Evolutionary conservation across 495 filamentous ascomycete genomes (phyloP).

Genomic region (Parmelia sp.): DNA sequence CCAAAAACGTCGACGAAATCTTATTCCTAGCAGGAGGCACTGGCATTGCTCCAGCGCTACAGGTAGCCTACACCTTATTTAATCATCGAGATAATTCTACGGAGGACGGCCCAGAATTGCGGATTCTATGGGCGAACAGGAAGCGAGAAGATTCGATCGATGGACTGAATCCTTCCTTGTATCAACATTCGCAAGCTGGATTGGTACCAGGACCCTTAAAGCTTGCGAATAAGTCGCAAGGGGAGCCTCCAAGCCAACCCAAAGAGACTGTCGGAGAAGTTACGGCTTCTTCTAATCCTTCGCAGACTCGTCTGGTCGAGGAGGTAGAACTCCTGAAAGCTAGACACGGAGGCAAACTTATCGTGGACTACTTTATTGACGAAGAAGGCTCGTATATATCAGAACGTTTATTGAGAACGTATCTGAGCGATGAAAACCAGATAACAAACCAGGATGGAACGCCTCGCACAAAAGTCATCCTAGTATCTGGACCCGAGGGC

Average conservation of each 20-base stretch:
- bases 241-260: not conserved
- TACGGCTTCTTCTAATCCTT: not conserved
- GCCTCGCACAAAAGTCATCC: slow-evolving; percentile 51
- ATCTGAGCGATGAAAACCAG: slow-evolving; percentile 25
- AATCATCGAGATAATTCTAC: slow-evolving; percentile 18
- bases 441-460: slow-evolving; percentile 27
- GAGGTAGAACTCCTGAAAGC: slow-evolving; percentile 55
- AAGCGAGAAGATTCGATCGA: slow-evolving; percentile 43
- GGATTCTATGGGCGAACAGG: slow-evolving; percentile 65
- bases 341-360: slow-evolving; percentile 49
- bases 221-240: not conserved
- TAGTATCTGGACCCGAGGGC: slow-evolving; percentile 84
- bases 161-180: not conserved
- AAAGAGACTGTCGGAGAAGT: not conserved
- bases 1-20: slow-evolving; percentile 46
- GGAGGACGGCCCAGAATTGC: slow-evolving; percentile 37
- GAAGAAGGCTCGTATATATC: slow-evolving; percentile 63
- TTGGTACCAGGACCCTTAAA: not conserved
- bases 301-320: slow-evolving; percentile 45
- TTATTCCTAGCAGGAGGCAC: slow-evolving; percentile 91
- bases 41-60: slow-evolving; percentile 85
- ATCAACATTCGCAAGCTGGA: not conserved
- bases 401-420: slow-evolving; percentile 39
- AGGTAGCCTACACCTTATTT: slow-evolving; percentile 60
- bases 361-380: slow-evolving; percentile 69